Evolutionary conservation across 1,284 basidiomycete genomes (phyloP).

Genomic region (Caloboletus firmus): DNA sequence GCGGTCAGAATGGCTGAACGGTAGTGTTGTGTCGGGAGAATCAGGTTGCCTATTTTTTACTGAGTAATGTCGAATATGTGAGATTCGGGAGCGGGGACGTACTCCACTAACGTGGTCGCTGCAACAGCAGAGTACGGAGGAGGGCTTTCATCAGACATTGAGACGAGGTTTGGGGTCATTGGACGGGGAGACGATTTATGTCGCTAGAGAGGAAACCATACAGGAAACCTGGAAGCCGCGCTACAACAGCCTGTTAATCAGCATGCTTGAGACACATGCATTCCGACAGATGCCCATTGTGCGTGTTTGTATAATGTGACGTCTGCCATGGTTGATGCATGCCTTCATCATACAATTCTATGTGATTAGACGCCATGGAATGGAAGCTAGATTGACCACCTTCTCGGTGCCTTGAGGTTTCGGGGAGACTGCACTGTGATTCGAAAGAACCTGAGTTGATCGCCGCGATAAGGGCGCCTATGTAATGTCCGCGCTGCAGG

Average conservation of each 20-base stretch:
- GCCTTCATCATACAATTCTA: neutral
- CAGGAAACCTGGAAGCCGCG: neutral
- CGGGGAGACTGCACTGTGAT: neutral
- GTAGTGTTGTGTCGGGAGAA: neutral
- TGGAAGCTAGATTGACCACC: neutral
- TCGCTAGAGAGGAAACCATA: neutral
- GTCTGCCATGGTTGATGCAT: neutral
- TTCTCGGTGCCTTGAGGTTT: conserved; percentile 7
- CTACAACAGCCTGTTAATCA: conserved; percentile 3
- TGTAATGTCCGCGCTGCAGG: neutral
- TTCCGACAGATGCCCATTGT: neutral
- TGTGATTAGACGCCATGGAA: neutral
- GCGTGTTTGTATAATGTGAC: conserved; percentile 14
- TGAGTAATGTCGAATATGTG: too few species aligned
- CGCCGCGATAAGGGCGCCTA: neutral
- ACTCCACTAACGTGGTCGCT: neutral
- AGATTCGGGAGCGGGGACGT: neutral
- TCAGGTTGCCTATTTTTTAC: neutral
- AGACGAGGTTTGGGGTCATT: neutral
- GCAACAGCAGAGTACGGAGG: conserved; percentile 19
- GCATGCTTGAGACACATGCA: neutral
- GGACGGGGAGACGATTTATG: conserved; percentile 1
- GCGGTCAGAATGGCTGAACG: conserved; percentile 13
- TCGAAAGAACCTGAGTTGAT: conserved; percentile 1
- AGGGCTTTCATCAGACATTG: conserved; percentile 15